Percentiles rank a stretch among this genome's conserved stretches.
phyloP scores from a whole-genome alignment of 805 yeast species.

The Kodamaea lidongshanica region DNA sequence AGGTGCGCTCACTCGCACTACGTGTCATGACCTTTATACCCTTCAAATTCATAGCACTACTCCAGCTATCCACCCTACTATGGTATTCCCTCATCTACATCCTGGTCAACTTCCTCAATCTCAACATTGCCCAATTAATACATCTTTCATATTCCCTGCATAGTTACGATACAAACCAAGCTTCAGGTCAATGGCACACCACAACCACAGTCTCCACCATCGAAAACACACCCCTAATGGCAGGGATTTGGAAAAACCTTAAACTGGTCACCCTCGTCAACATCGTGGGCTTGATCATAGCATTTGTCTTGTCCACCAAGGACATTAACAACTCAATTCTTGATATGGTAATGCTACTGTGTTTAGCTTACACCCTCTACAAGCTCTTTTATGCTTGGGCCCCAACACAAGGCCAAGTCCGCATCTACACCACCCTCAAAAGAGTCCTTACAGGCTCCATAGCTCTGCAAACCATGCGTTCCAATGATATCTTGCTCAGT shows the following conservation, averaged over 20 bases:
- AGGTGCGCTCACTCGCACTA: too few species aligned
- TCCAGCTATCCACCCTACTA: constrained; percentile 45
- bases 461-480: constrained; percentile 49
- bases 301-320: constrained; percentile 13
- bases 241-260: constrained; percentile 31
- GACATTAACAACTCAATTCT: constrained; percentile 25
- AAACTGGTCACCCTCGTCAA: constrained; percentile 20
- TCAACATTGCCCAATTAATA: constrained; percentile 43
- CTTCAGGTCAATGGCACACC: constrained; percentile 30
- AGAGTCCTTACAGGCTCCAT: constrained; percentile 57
- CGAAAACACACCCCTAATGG: constrained; percentile 27
- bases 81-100: constrained; percentile 46
- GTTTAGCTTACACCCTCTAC: constrained; percentile 8
- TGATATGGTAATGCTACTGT: constrained; percentile 2
- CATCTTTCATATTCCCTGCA: constrained; percentile 37
- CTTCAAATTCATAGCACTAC: constrained; percentile 41
- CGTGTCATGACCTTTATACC: too few species aligned
- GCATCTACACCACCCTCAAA: constrained; percentile 44
- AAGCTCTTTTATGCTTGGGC: constrained; percentile 30
- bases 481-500: constrained; percentile 75
- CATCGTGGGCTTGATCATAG: constrained; percentile 19
- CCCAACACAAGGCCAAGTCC: constrained; percentile 30
- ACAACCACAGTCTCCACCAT: constrained; percentile 22
- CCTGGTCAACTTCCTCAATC: constrained; percentile 27
- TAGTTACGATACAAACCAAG: constrained; percentile 20